phyloP scores from a whole-genome alignment of 2,329 filamentous ascomycete species.

The Hymenoscyphus fraxineus region DNA sequence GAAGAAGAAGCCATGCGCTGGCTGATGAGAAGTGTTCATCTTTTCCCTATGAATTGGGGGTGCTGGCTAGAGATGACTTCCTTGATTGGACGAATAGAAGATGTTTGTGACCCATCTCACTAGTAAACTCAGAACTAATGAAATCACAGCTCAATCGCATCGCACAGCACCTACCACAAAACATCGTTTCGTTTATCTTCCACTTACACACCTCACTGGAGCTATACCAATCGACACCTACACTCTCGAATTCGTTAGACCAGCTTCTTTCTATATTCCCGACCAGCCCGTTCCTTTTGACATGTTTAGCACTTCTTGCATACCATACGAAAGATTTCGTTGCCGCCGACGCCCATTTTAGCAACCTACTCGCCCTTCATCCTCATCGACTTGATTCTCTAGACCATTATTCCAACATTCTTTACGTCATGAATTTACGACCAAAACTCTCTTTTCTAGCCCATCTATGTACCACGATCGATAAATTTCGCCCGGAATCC shows the following conservation, averaged over 20 bases:
- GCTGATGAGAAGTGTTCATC: constrained; percentile 81
- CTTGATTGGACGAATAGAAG: constrained; percentile 73
- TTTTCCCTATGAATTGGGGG: constrained; percentile 95
- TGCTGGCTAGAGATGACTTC: constrained; percentile 91
- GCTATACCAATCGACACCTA: constrained; percentile 78
- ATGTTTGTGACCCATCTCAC: constrained; percentile 51
- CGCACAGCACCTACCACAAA: constrained; percentile 71
- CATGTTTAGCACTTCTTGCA: constrained; percentile 79
- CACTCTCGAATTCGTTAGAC: constrained; percentile 69
- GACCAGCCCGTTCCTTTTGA: constrained; percentile 81
- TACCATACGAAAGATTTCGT: constrained; percentile 87
- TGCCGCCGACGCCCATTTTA: constrained; percentile 63
- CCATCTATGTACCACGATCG: constrained; percentile 82
- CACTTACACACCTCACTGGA: constrained; percentile 88
- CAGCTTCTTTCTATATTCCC: constrained; percentile 84
- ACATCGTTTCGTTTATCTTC: constrained; percentile 92
- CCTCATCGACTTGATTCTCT: constrained; percentile 77
- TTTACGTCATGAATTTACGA: constrained; percentile 85
- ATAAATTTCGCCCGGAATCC: constrained; percentile 95
- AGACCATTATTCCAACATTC: constrained; percentile 95
- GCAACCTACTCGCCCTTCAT: constrained; percentile 75
- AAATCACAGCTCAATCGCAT: constrained; percentile 63
- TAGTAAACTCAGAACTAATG: constrained; percentile 29
- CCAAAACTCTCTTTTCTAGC: constrained; percentile 91
- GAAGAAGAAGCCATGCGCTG: constrained; percentile 80